Conservation (phyloP, 179 eudicot genomes). For the Beta lomatogona region DNA sequence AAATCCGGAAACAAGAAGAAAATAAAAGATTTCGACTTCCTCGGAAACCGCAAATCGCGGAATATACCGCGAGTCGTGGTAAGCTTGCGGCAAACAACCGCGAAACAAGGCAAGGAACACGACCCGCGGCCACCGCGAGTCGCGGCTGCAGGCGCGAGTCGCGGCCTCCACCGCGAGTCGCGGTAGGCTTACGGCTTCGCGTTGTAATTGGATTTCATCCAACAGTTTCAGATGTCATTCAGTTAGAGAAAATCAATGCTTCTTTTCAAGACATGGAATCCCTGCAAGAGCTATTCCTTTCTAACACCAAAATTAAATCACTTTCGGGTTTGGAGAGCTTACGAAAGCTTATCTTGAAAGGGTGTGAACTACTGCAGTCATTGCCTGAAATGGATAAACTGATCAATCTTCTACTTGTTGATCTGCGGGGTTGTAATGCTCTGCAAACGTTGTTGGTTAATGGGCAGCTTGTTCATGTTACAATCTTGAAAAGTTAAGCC, state of each 20-base stretch:
- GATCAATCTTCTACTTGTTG: not conserved
- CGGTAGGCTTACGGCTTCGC: too few species aligned
- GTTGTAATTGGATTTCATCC: too few species aligned
- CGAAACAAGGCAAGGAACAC: too few species aligned
- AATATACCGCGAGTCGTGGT: too few species aligned
- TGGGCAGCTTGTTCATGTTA: not conserved
- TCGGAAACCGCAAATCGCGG: too few species aligned
- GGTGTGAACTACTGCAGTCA: not conserved
- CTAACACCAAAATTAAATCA: not conserved
- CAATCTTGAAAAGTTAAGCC: not conserved
- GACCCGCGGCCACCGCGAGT: too few species aligned
- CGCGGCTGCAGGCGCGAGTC: too few species aligned
- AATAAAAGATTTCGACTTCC: too few species aligned
- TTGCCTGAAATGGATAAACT: conserved; percentile 3
- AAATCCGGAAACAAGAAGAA: too few species aligned
- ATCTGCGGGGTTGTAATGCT: conserved; percentile 1
- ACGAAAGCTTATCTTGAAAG: not conserved
- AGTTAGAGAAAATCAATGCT: not conserved
- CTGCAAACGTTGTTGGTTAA: not conserved
- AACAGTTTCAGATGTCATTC: conserved; percentile 10
- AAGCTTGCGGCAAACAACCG: too few species aligned
- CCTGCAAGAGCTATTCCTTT: conserved; percentile 3
- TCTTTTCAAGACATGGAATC: conserved; percentile 4
- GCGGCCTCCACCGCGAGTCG: too few species aligned
- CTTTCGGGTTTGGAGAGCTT: not conserved